phyloP scores from a whole-genome alignment of 441 rosid genomes.

The Mallotus repandus region DNA sequence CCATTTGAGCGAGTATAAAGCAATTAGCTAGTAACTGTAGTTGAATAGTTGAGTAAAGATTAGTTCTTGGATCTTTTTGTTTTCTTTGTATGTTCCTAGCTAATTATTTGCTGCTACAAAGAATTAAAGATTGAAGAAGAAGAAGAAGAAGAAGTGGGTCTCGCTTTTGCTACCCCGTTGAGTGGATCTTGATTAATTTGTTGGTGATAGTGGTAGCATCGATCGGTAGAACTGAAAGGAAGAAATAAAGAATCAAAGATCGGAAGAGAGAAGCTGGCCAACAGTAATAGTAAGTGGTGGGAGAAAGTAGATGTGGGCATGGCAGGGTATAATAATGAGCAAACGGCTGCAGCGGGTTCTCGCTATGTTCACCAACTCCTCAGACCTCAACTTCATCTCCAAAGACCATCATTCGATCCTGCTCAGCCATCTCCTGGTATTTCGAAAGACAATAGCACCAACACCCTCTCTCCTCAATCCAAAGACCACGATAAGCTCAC shows the following conservation, averaged over 20 bases:
- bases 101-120: not conserved
- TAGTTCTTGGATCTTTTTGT: not conserved
- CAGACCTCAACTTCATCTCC: conserved; percentile 33
- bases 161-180: no score
- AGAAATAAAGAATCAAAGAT: not conserved
- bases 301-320: conserved; percentile 53
- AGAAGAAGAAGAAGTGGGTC: no score
- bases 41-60: not conserved
- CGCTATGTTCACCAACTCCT: conserved; percentile 55
- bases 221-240: no score
- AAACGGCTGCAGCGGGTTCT: conserved; percentile 35
- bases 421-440: conserved; percentile 33
- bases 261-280: conserved; percentile 39
- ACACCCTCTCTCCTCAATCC: conserved; percentile 28
- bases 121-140: no score
- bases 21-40: no score
- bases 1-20: not conserved
- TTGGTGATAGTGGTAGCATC: not conserved
- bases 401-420: conserved; percentile 22
- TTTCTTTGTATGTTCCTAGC: not conserved
- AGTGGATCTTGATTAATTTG: not conserved
- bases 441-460: conserved; percentile 31
- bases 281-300: conserved; percentile 46
- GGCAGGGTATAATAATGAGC: conserved; percentile 44
- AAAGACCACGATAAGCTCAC: conserved; percentile 7